These are phyloP conservation scores for Talaromyces sp. DNA, from an alignment of 2,329 filamentous ascomycete genomes.

Conservation along the genomic window DNA sequence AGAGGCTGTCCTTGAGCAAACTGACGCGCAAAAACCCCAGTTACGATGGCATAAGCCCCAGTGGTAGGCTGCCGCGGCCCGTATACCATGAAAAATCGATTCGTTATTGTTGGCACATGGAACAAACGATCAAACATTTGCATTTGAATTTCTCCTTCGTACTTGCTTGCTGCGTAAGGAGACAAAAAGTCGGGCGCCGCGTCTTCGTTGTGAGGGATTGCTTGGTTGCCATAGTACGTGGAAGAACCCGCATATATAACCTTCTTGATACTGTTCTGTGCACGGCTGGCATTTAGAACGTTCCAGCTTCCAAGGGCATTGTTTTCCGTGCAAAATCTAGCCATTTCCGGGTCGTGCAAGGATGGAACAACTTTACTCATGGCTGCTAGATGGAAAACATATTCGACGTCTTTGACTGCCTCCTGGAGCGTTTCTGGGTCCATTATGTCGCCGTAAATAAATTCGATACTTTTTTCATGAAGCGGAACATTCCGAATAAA, in stretches of 20 bases:
- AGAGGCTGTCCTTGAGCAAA: neutral
- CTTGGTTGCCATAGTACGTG: neutral
- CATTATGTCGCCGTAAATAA: neutral
- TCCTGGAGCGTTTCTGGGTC: neutral
- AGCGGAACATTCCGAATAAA: neutral
- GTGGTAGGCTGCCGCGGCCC: neutral
- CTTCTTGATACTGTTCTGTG: neutral
- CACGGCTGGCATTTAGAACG: neutral
- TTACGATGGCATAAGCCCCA: neutral
- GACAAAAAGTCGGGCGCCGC: neutral
- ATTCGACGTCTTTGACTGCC: neutral
- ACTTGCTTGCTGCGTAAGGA: neutral
- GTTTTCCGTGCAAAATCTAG: neutral
- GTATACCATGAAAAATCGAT: conserved; percentile 1
- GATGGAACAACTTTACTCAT: neutral
- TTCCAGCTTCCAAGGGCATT: neutral
- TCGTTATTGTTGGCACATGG: neutral
- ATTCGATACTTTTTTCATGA: neutral
- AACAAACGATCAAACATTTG: neutral
- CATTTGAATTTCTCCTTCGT: neutral
- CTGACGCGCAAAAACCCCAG: neutral
- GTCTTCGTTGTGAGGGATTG: neutral
- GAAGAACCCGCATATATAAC: neutral
- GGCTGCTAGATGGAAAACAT: neutral
- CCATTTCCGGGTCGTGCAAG: neutral